These are phyloP conservation scores for Nicotiana otophora DNA, from an alignment of 257 asterid genomes.

Conservation along the genomic window DNA sequence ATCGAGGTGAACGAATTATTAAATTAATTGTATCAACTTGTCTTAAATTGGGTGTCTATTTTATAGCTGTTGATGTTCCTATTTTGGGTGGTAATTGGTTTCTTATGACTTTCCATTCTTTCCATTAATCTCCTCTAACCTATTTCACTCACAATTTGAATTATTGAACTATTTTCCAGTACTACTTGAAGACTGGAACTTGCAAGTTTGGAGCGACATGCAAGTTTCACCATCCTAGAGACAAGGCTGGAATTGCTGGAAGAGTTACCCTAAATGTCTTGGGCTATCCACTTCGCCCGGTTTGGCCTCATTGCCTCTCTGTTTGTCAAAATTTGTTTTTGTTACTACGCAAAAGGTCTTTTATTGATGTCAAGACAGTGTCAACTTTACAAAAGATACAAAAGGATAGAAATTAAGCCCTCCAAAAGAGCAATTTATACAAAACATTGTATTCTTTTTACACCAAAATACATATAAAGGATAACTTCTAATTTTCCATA, in stretches of 20 bases:
- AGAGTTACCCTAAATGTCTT: slow-evolving; percentile 73
- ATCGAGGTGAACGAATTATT: too few relatives aligned
- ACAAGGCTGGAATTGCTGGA: slow-evolving; percentile 84
- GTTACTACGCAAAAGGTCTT: background rate
- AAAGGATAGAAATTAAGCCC: too few relatives aligned
- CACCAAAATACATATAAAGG: too few relatives aligned
- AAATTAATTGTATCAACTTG: background rate
- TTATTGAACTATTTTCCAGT: slow-evolving; percentile 31
- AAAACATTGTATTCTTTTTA: too few relatives aligned
- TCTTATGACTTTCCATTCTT: background rate
- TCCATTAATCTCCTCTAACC: background rate
- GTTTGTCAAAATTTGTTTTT: background rate
- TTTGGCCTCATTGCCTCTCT: slow-evolving; percentile 20
- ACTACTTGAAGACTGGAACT: slow-evolving; percentile 86
- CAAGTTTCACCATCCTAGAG: slow-evolving; percentile 90
- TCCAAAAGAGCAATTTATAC: too few relatives aligned
- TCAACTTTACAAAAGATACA: too few relatives aligned
- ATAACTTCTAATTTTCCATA: too few relatives aligned
- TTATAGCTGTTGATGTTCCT: background rate
- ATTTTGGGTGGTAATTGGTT: background rate
- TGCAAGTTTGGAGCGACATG: slow-evolving; percentile 92
- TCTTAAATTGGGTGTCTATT: background rate
- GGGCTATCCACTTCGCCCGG: slow-evolving; percentile 97
- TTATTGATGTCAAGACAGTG: too few relatives aligned
- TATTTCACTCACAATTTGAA: slow-evolving; percentile 5